Conservation (phyloP, 2,329 filamentous ascomycete genomes). For the Neophaeococcomyces aloes region DNA sequence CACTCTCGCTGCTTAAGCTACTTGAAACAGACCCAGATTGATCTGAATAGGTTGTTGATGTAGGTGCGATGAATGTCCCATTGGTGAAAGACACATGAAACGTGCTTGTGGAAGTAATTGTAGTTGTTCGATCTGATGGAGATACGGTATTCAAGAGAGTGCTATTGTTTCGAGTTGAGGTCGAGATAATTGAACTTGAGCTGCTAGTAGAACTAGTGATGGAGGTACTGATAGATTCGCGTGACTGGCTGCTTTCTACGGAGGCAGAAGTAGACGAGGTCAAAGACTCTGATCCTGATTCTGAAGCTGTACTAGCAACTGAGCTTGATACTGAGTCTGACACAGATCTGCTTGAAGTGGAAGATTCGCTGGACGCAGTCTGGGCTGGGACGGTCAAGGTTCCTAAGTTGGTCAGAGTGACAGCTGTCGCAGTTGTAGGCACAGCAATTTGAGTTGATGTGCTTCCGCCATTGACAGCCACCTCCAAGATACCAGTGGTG, state of each 20-base stretch:
- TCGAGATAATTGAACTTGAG: background rate
- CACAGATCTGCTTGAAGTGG: background rate
- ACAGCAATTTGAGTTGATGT: constrained; percentile 15
- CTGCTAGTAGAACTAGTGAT: too few species aligned
- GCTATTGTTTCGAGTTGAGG: background rate
- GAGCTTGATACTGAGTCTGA: background rate
- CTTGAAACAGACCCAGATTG: background rate
- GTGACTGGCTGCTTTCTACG: too few species aligned
- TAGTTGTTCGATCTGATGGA: constrained; percentile 12
- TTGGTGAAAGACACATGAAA: constrained; percentile 17
- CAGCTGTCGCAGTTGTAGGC: constrained; percentile 13
- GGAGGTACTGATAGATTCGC: too few species aligned
- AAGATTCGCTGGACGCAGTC: background rate
- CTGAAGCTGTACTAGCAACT: background rate
- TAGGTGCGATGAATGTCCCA: constrained; percentile 13
- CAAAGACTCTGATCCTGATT: background rate
- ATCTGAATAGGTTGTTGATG: constrained; percentile 2
- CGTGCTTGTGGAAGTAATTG: constrained; percentile 18
- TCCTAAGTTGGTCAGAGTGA: constrained; percentile 15
- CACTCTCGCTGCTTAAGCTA: background rate
- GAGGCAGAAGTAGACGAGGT: too few species aligned
- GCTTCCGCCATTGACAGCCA: constrained; percentile 20
- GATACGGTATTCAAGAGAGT: background rate
- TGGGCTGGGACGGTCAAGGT: constrained; percentile 9
- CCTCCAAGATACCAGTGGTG: constrained; percentile 14